Base-by-base conservation (phyloP, 1,139 yeast species). In the Candida sp. region DNA sequence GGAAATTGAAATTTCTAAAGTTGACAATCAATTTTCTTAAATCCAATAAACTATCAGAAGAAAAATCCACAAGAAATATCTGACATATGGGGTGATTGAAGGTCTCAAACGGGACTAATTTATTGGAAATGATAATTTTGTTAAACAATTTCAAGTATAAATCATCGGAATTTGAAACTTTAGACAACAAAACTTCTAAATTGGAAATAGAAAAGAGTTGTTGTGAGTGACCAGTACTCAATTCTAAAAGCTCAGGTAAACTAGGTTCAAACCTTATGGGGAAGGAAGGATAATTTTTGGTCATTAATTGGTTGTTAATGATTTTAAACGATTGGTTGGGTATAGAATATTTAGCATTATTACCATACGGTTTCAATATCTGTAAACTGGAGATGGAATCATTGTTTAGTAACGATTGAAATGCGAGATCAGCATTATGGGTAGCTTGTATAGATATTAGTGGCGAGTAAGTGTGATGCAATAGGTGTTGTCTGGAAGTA, bases 51-150 rank as follows among this genome's bases (percentile, higher is more conserved):
- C 84, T 68, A 48, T 82, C 83, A 9, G 55, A 49, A 8, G 66
- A 67, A 41, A 48, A 63, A 45, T 85, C 75, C 3, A 91, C 71
- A 4, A 86, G 84, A 43, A 90, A 74, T 15, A 91, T 63, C 42
- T 91, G 88, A 1, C 90, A 77, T 1, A 90, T 79, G 0, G 99
- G 98, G 58, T 93, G 98, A 53, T 88, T 85, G 59, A 91, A 85
- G 2, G 93, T 84, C 60, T 93, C 98, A 60, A 88, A 90, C 1
- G 96, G 85, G 2, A 89, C 82, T 5, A 87, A 69, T 22, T 76
- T 75, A 33, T 80, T 75, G 11, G 86, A 74, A 0, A 91, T 74
- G 22, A 87, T 70, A 23, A 87, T 60, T 49, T 82, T 77, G 38
- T 84, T 74, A 50, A 87, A 75, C 51, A 83, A 74, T 39, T 77